A percentile compares a stretch with the other conserved stretches of the same genome.
phyloP scores from a whole-genome alignment of 768 basidiomycete genomes.

The Mycena alexandri region DNA sequence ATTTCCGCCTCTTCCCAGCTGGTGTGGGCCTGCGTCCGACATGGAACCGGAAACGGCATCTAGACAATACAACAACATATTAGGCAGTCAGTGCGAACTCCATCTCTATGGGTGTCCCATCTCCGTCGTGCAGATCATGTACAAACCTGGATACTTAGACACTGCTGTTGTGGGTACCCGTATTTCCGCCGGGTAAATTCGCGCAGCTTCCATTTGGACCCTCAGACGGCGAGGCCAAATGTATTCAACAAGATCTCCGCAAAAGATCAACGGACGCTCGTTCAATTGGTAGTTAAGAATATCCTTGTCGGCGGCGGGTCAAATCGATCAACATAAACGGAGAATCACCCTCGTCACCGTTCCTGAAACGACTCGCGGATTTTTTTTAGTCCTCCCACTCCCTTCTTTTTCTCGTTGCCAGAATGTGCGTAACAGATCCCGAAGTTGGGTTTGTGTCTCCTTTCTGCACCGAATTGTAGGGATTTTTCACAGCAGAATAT shows the following conservation, averaged over 20 bases:
- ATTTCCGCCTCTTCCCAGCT: too few species aligned
- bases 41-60: too few species aligned
- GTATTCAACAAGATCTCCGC: neutral
- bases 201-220: neutral
- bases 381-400: neutral
- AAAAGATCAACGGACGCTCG: constrained; percentile 6
- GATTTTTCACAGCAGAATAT: neutral
- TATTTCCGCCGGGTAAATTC: neutral
- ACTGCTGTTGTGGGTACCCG: too few species aligned
- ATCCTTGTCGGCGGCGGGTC: neutral
- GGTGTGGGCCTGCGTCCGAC: too few species aligned
- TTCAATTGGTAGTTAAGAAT: constrained; percentile 3
- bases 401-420: neutral
- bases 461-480: neutral
- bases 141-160: too few species aligned
- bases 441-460: neutral
- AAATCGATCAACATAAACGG: constrained; percentile 6
- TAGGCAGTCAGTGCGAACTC: too few species aligned
- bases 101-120: too few species aligned
- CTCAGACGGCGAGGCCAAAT: neutral
- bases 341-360: neutral
- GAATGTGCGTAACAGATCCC: constrained; percentile 2
- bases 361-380: neutral
- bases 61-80: too few species aligned
- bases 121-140: constrained; percentile 1